These are phyloP conservation scores for Artomyces pyxidatus DNA, from an alignment of 768 basidiomycete genomes.

Conservation along the genomic window DNA sequence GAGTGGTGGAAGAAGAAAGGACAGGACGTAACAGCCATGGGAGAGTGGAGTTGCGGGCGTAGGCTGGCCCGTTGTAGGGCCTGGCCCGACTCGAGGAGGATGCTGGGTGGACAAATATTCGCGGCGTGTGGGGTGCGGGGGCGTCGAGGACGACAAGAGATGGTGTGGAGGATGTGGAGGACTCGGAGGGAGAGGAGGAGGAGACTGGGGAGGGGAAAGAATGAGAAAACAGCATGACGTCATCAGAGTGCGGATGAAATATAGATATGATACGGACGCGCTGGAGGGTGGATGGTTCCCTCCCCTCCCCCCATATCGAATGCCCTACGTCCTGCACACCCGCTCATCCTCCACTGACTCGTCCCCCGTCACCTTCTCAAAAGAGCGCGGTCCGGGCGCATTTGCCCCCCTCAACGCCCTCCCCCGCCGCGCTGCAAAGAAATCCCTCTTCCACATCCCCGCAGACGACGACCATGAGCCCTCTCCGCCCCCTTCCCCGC, in stretches of 20 bases:
- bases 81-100: too few relatives aligned
- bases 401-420: slow-evolving; percentile 9
- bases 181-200: too few relatives aligned
- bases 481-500: slow-evolving; percentile 10
- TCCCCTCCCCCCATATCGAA: not conserved
- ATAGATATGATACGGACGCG: slow-evolving; percentile 9
- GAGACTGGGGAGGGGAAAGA: not conserved
- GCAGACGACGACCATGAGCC: slow-evolving; percentile 10
- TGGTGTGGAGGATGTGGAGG: too few relatives aligned
- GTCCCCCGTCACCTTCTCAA: slow-evolving; percentile 9
- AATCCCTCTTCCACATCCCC: slow-evolving; percentile 15
- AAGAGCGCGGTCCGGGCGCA: slow-evolving; percentile 12
- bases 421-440: slow-evolving; percentile 4
- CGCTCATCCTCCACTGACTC: slow-evolving; percentile 1
- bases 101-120: too few relatives aligned
- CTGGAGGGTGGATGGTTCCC: not conserved
- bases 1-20: too few relatives aligned
- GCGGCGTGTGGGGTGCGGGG: too few relatives aligned
- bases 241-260: not conserved
- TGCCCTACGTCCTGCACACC: slow-evolving; percentile 14
- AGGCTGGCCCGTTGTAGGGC: too few relatives aligned
- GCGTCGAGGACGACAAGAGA: too few relatives aligned
- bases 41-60: too few relatives aligned
- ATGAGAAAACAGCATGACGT: not conserved
- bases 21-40: too few relatives aligned